Conservation (phyloP, 176 grass and related monocot species). For the Puya raimondii region DNA sequence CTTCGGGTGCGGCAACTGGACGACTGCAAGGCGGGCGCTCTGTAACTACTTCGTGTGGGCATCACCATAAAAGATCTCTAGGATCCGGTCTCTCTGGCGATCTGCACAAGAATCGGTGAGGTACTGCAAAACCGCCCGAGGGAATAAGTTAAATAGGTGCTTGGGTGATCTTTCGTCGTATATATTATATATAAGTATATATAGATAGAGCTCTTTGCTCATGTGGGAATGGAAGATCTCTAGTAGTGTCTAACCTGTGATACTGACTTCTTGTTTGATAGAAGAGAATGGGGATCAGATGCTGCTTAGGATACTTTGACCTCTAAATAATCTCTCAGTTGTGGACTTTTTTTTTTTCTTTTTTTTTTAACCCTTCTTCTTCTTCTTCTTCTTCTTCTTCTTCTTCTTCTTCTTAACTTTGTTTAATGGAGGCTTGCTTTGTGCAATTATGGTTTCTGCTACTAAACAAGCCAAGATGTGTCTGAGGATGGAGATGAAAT, state of each 20-base stretch:
- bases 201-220: conserved; percentile 32
- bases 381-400: neutral
- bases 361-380: conserved; percentile 8
- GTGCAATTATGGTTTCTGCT: conserved; percentile 20
- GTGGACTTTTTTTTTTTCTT: conserved; percentile 28
- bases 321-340: conserved; percentile 59
- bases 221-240: conserved; percentile 37
- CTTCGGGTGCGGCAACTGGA: conserved; percentile 91
- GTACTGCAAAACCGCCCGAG: neutral
- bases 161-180: conserved; percentile 25
- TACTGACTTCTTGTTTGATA: conserved; percentile 66
- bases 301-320: conserved; percentile 54
- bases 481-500: neutral
- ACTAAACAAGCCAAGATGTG: conserved; percentile 24
- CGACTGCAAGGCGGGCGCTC: conserved; percentile 46
- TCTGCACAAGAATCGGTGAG: conserved; percentile 11
- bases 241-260: conserved; percentile 69
- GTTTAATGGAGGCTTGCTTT: conserved; percentile 45
- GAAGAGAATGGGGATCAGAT: conserved; percentile 68
- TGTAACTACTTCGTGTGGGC: conserved; percentile 78
- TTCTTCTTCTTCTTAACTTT: conserved; percentile 30
- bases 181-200: conserved; percentile 39
- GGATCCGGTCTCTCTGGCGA: conserved; percentile 3
- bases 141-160: conserved; percentile 19
- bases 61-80: conserved; percentile 10